phyloP scores from a whole-genome alignment of 768 basidiomycete species.

The Leccinum broughii region DNA sequence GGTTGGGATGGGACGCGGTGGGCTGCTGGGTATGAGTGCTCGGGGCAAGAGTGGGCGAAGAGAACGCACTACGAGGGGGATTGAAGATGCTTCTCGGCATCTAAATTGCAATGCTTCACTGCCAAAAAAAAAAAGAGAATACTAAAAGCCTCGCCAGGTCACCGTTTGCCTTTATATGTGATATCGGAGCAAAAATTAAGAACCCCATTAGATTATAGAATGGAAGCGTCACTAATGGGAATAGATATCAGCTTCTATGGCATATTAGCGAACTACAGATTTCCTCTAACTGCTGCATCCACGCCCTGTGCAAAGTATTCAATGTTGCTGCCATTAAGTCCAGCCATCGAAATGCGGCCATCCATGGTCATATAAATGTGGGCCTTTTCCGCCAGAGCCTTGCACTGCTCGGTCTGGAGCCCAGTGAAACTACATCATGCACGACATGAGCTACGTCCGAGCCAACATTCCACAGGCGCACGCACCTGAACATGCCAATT shows the following conservation, averaged over 20 bases:
- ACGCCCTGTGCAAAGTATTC: conserved; percentile 90
- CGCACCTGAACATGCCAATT: conserved; percentile 97
- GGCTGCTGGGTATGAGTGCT: not conserved
- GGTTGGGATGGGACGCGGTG: not conserved
- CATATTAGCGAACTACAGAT: conserved; percentile 48
- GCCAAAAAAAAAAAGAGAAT: not conserved
- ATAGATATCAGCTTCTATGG: conserved; percentile 24
- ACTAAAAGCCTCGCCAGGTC: not conserved
- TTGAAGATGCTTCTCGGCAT: conserved; percentile 21
- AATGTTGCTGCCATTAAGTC: conserved; percentile 80
- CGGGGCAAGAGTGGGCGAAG: not conserved
- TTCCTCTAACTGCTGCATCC: conserved; percentile 77
- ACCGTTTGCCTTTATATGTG: conserved; percentile 16
- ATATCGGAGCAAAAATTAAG: conserved; percentile 15
- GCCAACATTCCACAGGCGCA: conserved; percentile 5
- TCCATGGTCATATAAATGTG: conserved; percentile 95
- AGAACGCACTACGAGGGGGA: conserved; percentile 23
- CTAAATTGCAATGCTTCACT: conserved; percentile 17
- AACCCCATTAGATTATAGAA: conserved; percentile 22
- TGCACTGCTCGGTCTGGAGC: conserved; percentile 74
- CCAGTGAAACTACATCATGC: conserved; percentile 72
- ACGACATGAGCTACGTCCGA: conserved; percentile 3
- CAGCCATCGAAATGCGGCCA: conserved; percentile 94
- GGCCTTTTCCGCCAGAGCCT: conserved; percentile 80
- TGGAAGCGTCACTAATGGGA: conserved; percentile 19